Evolutionary conservation across 2,329 filamentous ascomycete genomes (phyloP).

Genomic region (Scedosporium aurantiacum): DNA sequence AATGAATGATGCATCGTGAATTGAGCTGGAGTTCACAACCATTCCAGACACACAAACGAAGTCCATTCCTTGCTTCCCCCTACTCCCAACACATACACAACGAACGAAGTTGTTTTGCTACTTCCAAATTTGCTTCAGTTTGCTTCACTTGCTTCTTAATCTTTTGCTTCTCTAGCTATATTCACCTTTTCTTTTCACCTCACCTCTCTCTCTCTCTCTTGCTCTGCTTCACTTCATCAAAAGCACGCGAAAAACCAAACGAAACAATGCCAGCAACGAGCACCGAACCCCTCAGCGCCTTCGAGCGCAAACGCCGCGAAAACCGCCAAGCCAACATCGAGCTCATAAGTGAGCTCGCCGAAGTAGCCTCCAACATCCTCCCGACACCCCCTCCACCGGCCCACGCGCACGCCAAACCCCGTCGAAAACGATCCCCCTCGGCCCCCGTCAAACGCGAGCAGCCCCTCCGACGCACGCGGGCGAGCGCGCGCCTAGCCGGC

Average conservation of each 20-base stretch:
- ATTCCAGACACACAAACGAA: too few species aligned
- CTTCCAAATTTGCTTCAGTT: background rate
- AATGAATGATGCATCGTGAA: too few species aligned
- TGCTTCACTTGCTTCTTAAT: background rate
- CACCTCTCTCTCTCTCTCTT: too few species aligned
- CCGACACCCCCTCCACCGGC: slow-evolving; percentile 41
- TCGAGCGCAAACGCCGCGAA: slow-evolving; percentile 72
- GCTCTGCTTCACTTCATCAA: background rate
- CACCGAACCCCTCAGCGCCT: slow-evolving; percentile 56
- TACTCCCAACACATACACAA: too few species aligned
- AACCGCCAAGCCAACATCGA: slow-evolving; percentile 83
- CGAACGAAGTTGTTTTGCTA: too few species aligned
- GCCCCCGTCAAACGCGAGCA: slow-evolving; percentile 32
- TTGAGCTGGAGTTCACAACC: too few species aligned
- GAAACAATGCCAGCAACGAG: slow-evolving; percentile 33
- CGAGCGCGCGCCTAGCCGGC: slow-evolving; percentile 48
- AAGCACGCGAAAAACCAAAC: background rate
- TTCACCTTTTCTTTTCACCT: background rate
- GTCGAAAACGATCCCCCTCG: slow-evolving; percentile 16
- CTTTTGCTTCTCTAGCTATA: background rate
- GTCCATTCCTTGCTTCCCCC: too few species aligned
- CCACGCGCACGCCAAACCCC: slow-evolving; percentile 13
- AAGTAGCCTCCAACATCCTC: slow-evolving; percentile 57
- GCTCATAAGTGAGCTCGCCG: slow-evolving; percentile 64
- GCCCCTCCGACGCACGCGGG: slow-evolving; percentile 37